These are phyloP conservation scores for Capsicum chinense DNA, from an alignment of 257 asterid genomes.

Conservation along the genomic window DNA sequence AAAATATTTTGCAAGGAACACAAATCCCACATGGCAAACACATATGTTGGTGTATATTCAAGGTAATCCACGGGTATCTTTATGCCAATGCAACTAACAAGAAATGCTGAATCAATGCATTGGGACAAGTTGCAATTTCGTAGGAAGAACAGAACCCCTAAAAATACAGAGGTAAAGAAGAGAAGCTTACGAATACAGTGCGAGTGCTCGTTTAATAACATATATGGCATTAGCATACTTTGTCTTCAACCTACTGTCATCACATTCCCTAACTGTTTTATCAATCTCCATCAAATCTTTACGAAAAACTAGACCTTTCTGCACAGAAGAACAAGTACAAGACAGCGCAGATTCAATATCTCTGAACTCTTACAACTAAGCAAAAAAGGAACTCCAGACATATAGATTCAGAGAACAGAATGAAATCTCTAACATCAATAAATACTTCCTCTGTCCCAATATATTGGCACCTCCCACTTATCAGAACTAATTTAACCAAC, in stretches of 20 bases:
- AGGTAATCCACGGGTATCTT: neutral
- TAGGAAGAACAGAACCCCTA: neutral
- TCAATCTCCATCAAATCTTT: constrained; percentile 69
- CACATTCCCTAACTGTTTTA: constrained; percentile 67
- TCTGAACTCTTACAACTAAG: neutral
- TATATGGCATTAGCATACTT: constrained; percentile 84
- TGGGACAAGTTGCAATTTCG: neutral
- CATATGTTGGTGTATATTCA: neutral
- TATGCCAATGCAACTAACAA: neutral
- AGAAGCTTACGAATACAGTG: constrained; percentile 76
- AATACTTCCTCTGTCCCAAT: neutral
- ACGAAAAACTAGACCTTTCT: constrained; percentile 29
- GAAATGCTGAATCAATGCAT: constrained; percentile 1
- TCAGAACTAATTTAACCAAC: constrained; percentile 12
- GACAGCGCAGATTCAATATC: neutral
- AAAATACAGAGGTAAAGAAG: neutral
- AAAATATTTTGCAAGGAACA: neutral
- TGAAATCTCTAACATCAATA: neutral
- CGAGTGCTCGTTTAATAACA: constrained; percentile 82
- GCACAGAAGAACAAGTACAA: neutral
- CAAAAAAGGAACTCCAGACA: neutral
- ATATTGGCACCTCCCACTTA: neutral
- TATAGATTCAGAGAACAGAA: neutral
- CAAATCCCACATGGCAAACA: neutral
- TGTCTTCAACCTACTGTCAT: constrained; percentile 79